phyloP scores from a whole-genome alignment of 192 early-diverging fungal genomes.

The Podila verticillata region DNA sequence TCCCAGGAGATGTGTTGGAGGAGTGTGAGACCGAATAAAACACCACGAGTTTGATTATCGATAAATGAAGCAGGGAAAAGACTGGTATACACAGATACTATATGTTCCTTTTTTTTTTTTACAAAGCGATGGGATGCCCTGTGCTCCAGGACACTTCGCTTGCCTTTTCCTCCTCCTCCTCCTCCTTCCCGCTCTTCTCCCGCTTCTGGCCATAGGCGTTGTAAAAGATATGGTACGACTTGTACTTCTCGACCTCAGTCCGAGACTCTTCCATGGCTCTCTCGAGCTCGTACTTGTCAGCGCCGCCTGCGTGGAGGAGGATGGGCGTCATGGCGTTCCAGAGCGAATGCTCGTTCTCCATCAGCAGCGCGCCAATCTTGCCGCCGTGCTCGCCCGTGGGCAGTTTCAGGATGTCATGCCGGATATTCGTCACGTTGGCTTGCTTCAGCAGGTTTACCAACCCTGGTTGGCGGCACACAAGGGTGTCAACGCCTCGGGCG shows the following conservation, averaged over 20 bases:
- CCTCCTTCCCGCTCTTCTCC: neutral
- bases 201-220: slow-evolving; percentile 21
- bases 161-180: too few species aligned
- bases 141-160: too few species aligned
- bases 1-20: slow-evolving; percentile 1
- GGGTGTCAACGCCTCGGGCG: slow-evolving; percentile 1
- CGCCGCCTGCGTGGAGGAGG: slow-evolving; percentile 25
- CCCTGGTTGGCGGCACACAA: slow-evolving; percentile 7
- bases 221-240: slow-evolving; percentile 39
- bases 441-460: neutral
- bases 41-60: too few species aligned
- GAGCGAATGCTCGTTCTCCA: slow-evolving; percentile 32
- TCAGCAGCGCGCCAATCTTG: slow-evolving; percentile 31
- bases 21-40: neutral
- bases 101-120: neutral
- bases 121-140: neutral
- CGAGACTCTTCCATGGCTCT: slow-evolving; percentile 13
- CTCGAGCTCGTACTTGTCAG: slow-evolving; percentile 23
- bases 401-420: slow-evolving; percentile 5
- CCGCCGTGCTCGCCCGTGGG: slow-evolving; percentile 36
- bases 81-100: too few species aligned
- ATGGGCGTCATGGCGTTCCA: slow-evolving; percentile 32
- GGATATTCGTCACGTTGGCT: slow-evolving; percentile 19
- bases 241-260: slow-evolving; percentile 21
- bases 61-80: neutral